Conservation (phyloP, 257 asterid genomes). For the Echium plantagineum region DNA sequence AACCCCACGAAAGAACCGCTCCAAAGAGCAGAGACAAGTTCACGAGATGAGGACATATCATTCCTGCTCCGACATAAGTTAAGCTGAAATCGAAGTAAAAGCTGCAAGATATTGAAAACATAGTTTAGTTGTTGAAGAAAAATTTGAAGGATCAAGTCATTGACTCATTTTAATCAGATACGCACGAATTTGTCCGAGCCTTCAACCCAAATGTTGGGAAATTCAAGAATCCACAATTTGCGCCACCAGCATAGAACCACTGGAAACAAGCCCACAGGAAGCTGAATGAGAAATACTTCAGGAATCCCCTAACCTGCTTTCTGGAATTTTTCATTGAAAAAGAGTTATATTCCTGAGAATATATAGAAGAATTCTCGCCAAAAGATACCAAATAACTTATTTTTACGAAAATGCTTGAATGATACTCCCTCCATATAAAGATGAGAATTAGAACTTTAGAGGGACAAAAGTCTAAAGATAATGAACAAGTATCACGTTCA, state of each 20-base stretch:
- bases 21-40: background rate
- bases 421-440: no score
- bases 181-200: background rate
- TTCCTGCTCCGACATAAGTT: background rate
- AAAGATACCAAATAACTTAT: background rate
- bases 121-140: no score
- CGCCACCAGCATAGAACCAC: background rate
- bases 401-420: no score
- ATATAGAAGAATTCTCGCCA: background rate
- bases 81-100: background rate
- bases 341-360: background rate
- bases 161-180: background rate
- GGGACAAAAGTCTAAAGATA: no score
- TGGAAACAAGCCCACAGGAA: background rate
- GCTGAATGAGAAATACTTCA: background rate
- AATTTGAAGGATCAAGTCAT: no score
- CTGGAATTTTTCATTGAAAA: background rate
- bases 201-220: conserved; percentile 3
- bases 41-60: background rate
- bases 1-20: background rate
- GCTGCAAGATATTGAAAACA: no score
- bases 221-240: background rate
- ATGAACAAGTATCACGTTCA: no score
- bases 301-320: background rate
- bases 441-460: no score